Base-by-base conservation (phyloP, 805 yeast genomes). In the Candida succiphila region DNA sequence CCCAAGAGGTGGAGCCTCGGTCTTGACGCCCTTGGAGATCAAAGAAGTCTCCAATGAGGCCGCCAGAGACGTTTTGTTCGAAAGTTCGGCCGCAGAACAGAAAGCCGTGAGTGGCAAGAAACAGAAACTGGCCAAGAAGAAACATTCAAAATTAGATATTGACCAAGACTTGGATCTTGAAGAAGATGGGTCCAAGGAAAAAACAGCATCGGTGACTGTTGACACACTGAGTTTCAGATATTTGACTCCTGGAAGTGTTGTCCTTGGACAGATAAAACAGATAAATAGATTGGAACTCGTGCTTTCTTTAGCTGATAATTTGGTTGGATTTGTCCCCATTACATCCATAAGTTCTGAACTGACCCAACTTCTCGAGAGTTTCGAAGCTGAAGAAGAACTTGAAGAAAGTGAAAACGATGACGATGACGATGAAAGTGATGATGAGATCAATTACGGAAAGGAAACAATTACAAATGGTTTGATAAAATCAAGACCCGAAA, bases 1-100 rank as follows among this genome's bases (percentile, higher is more conserved):
- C 53, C 98, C 98, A 32, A 82, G 99, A 75, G 98, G 98, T 46
- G 98, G 98, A 32, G 75, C 80, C 10, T 72, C 89, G 19, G 84
- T 76, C 18, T 69, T 92, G 49, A 74, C 95, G 4, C 87, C 97
- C 6, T 62, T 92, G 43, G 99, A 92, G 59, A 76, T 86, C 44
- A 87, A 86, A 54, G 92, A 86, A 52, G 89, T 89, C 33, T 79
- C 95, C 27, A 87, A 86, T 52, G 94, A 89, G 57, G 99, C 89
- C 31, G 78, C 88, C 17, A 74, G 72, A 41, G 98, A 92, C 60
- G 92, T 84, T 27, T 62, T 88, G 32, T 83, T 84, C 41, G 89
- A 61, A 39, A 19, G 51, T 30, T 36, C 42, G 29, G 28, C 10
- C 21, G 36, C 17, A 29, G 43, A n/a, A 24, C 36, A 48, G 19